Base-by-base conservation (phyloP, 192 early-diverging fungal genomes). In the Coemansia sp. region DNA sequence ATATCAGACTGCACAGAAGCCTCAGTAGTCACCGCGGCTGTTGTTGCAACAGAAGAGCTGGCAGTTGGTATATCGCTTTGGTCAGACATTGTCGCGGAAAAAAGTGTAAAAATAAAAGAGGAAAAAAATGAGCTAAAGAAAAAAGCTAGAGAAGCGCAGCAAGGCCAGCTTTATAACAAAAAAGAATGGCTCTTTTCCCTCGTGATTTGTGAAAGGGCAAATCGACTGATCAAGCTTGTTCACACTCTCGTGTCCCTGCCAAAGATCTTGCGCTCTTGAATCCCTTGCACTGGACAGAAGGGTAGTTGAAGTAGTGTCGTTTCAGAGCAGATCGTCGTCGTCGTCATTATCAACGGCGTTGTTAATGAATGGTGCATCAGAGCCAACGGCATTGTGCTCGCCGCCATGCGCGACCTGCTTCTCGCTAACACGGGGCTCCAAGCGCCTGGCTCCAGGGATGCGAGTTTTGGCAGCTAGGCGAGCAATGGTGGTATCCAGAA, bases 251-350 rank as follows among this genome's bases (percentile, higher is more conserved):
- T 3, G 24, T 53, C 50, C 50, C 50, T 12, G 50, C 24, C 11
- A 27, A 12, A 13, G 10, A 8, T 13, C 50, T 13, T 24, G 50
- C 50, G 27, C 50, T 53, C 8, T 53, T 29, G 22, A 8, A 53
- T 53, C 50, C 50, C 50, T 53, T 11, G 24, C 11, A 7, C 27
- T 27, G 1, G 22, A 5, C 50, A 11, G 29, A 53, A 53, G 24
- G 11, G 45, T 18, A 11, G 27, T 13, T 22, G 13, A 29, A 15
- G 24, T 53, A 53, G 50, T 29, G 50, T 15, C 27, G 3, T 12
- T 4, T 53, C 27, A 79, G 0, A 79, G 71, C 50, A 79, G 30
- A 32, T 74, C 77, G 13, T 73, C 76, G 45, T 79, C 77, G 20
- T 71, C 71, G 15, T 74, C 71, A 1, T 52, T 58, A 3, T 41